Evolutionary conservation across 169 alveolate genomes (phyloP).

Genomic region (Plasmodium vinckei): DNA sequence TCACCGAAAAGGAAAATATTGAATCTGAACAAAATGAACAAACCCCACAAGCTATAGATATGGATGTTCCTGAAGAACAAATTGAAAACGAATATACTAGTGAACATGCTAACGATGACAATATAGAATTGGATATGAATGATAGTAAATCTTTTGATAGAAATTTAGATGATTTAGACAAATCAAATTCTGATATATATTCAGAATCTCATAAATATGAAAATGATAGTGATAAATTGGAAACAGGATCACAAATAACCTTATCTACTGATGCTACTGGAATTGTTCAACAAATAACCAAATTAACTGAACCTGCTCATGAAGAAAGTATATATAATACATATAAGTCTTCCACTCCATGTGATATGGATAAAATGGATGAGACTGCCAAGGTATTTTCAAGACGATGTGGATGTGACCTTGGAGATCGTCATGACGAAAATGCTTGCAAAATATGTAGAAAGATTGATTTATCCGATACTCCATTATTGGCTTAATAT

Average conservation of each 20-base stretch:
- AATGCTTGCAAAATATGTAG: conserved; percentile 82
- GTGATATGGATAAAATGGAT: conserved; percentile 83
- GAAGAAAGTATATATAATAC: conserved; percentile 59
- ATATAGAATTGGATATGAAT: conserved; percentile 70
- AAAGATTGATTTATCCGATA: conserved; percentile 83
- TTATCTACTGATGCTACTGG: conserved; percentile 77
- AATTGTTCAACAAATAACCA: conserved; percentile 76
- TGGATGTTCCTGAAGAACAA: conserved; percentile 58
- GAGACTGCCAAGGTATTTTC: conserved; percentile 82
- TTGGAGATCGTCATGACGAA: conserved; percentile 84
- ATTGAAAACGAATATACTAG: conserved; percentile 41
- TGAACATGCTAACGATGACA: conserved; percentile 67
- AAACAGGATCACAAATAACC: conserved; percentile 72
- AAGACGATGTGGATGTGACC: conserved; percentile 84
- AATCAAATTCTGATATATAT: conserved; percentile 66
- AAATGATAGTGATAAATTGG: conserved; percentile 68
- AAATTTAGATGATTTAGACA: conserved; percentile 54
- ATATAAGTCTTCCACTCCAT: conserved; percentile 79
- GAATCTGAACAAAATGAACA: conserved; percentile 36
- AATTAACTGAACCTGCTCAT: conserved; percentile 76
- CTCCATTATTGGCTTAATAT: conserved; percentile 80
- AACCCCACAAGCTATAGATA: conserved; percentile 22
- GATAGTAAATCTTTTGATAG: conserved; percentile 64
- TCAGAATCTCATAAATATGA: conserved; percentile 72
- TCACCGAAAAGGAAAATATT: conserved; percentile 53